Evolutionary conservation across 345 rosid species (phyloP).

Genomic region (Mangifera indica): DNA sequence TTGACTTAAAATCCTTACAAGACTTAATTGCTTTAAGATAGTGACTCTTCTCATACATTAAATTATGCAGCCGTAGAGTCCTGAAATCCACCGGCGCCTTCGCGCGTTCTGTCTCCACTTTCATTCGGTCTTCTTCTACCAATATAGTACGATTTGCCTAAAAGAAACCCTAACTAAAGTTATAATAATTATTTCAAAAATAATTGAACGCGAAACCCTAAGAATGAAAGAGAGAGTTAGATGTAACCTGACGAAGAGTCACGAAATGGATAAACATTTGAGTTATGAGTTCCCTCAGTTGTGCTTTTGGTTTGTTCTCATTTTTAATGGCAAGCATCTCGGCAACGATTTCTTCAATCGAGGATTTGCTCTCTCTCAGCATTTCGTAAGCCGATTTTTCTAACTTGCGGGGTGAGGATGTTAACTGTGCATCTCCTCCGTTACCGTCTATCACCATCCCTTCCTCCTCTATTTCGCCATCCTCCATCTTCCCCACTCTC

Average conservation of each 20-base stretch:
- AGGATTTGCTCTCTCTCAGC: conserved; percentile 65
- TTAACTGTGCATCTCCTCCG: conserved; percentile 18
- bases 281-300: conserved; percentile 71
- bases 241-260: conserved; percentile 72
- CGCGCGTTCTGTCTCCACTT: conserved; percentile 64
- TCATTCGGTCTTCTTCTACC: conserved; percentile 70
- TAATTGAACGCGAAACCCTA: conserved; percentile 22
- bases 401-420: conserved; percentile 29
- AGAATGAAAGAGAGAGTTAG: not conserved
- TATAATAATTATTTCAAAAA: not conserved
- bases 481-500: conserved; percentile 53
- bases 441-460: conserved; percentile 52
- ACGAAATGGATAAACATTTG: conserved; percentile 85
- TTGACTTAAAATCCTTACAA: conserved; percentile 80
- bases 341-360: conserved; percentile 72
- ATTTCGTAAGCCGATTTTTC: conserved; percentile 57
- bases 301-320: conserved; percentile 53
- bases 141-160: conserved; percentile 79
- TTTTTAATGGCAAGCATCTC: conserved; percentile 60
- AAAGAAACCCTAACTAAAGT: not conserved
- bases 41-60: conserved; percentile 92
- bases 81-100: conserved; percentile 81
- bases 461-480: conserved; percentile 92
- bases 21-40: conserved; percentile 82
- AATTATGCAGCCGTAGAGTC: conserved; percentile 74